Base-by-base conservation (phyloP, 257 asterid genomes). In the Rauvolfia tetraphylla region DNA sequence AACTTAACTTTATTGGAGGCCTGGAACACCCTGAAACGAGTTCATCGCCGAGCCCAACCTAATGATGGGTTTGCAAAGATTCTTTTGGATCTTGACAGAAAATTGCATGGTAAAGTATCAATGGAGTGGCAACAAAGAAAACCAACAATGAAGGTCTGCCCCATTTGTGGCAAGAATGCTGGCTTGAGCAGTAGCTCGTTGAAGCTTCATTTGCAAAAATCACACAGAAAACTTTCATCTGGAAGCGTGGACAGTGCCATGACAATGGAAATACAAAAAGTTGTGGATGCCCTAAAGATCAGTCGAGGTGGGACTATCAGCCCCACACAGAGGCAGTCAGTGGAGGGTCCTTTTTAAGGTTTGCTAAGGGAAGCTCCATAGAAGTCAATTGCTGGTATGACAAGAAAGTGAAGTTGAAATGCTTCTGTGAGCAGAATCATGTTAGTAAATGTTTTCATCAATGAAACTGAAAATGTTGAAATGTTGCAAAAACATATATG, bases 211-310 rank as follows among this genome's bases (percentile, higher is more conserved):
- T 77, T 95, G 83, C 99, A 95, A 84, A 95, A 95, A 81, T 86
- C 91, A 7, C 99, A 95, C 88, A 91, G 86, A 87, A 93, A 91
- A 61, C 79, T 95, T 23, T 95, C 99, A 27, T 92, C 99, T 2
- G 99, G 98, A 42, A 95, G 99, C 66, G 99, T 95, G 33, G 98
- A 95, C 81, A 95, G 98, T 79, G 99, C 99, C 65, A 95, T 93
- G 97, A 91, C 80, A 38, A 89, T 95, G 99, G 98, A 95, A 73
- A 95, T 93, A 83, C 99, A 89, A 76, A 95, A 95, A 76, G 97
- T 93, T 0, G 68, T 95, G 57, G 98, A 95, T 33, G 95, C 99
- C 15, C 90, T 95, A 20, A 90, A 86, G 83, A 86, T 95, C 39
- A 95, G 96, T 77, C 84, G 98, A 68, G 92, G 96, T 41, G 96